phyloP scores from a whole-genome alignment of 2,329 filamentous ascomycete genomes.

The Colletotrichum musicola region DNA sequence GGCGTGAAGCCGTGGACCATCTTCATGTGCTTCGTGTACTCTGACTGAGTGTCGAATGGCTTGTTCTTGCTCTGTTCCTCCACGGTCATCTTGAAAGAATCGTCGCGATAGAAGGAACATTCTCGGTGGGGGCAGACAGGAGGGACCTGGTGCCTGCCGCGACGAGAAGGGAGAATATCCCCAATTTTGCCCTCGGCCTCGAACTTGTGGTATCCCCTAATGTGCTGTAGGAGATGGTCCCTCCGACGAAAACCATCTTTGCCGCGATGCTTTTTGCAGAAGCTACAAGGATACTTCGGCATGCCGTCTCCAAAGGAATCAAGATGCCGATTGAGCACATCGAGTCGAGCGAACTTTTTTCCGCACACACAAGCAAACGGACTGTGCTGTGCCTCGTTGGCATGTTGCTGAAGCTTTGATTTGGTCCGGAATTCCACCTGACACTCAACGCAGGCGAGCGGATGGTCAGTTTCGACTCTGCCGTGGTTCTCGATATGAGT shows the following conservation, averaged over 20 bases:
- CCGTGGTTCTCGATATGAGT: slow-evolving; percentile 1
- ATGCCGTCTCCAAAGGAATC: slow-evolving; percentile 36
- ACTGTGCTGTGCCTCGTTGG: slow-evolving; percentile 35
- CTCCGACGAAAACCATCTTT: slow-evolving; percentile 50
- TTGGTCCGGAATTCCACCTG: background rate
- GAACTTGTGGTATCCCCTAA: slow-evolving; percentile 52
- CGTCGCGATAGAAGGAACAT: slow-evolving; percentile 42
- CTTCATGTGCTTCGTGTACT: slow-evolving; percentile 52
- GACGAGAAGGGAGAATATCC: background rate
- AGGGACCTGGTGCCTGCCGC: background rate
- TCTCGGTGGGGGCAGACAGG: slow-evolving; percentile 41
- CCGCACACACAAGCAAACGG: slow-evolving; percentile 43
- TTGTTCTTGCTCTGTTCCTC: slow-evolving; percentile 11
- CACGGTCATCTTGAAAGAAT: slow-evolving; percentile 33
- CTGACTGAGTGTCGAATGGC: slow-evolving; percentile 42
- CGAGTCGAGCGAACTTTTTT: slow-evolving; percentile 43
- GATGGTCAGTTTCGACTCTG: background rate
- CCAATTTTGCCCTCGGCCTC: slow-evolving; percentile 39
- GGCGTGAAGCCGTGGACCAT: slow-evolving; percentile 49
- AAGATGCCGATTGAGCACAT: slow-evolving; percentile 46
- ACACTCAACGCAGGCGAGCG: slow-evolving; percentile 16
- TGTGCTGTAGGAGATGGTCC: slow-evolving; percentile 54
- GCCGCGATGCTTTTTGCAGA: slow-evolving; percentile 50
- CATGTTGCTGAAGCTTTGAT: slow-evolving; percentile 17
- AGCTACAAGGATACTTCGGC: slow-evolving; percentile 45